phyloP scores from a whole-genome alignment of 345 rosid genomes.

The Luvunga scandens region DNA sequence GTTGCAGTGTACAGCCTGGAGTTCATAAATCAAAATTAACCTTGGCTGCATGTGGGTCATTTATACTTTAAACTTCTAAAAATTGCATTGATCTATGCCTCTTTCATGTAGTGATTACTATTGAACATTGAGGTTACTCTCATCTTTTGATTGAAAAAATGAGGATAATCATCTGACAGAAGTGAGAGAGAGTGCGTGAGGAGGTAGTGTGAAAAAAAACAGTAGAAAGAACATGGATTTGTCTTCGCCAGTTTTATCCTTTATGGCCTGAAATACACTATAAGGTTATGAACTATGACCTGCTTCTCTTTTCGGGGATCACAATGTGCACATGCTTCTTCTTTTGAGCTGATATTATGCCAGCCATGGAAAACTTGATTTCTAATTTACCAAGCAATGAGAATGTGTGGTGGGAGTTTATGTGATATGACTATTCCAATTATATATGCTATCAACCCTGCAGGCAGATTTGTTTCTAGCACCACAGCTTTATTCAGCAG shows the following conservation, averaged over 20 bases:
- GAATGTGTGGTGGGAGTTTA: neutral
- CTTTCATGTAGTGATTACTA: neutral
- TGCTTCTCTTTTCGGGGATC: neutral
- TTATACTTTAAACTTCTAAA: neutral
- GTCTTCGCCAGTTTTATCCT: neutral
- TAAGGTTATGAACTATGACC: neutral
- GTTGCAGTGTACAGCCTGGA: neutral
- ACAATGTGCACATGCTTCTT: neutral
- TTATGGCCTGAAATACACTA: neutral
- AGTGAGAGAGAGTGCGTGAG: neutral
- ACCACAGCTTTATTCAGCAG: constrained; percentile 57
- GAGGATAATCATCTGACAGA: neutral
- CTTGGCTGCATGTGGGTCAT: neutral
- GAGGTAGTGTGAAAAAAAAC: neutral
- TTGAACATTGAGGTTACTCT: neutral
- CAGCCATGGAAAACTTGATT: neutral
- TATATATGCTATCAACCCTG: constrained; percentile 13
- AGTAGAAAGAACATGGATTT: neutral
- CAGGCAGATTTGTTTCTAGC: constrained; percentile 89
- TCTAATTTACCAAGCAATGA: neutral
- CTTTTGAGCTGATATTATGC: neutral
- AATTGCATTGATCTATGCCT: neutral
- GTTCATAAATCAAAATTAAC: neutral
- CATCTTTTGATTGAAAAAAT: neutral
- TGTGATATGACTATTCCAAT: neutral